Evolutionary conservation across 2,329 filamentous ascomycete species (phyloP).

Genomic region (Aureobasidium sp.): DNA sequence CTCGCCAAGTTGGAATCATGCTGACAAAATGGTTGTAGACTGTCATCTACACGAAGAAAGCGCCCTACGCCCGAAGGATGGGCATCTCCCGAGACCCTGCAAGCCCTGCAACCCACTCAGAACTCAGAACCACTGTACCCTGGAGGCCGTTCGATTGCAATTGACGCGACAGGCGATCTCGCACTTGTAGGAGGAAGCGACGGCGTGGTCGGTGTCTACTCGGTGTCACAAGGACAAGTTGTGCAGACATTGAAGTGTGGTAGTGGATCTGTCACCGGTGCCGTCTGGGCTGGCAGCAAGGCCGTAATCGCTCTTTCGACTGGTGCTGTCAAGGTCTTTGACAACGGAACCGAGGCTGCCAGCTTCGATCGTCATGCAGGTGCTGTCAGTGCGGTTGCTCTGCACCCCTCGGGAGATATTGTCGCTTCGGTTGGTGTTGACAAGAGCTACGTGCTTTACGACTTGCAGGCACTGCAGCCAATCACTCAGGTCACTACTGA

Average conservation of each 20-base stretch:
- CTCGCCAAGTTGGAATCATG: not conserved
- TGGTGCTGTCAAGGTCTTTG: conserved; percentile 72
- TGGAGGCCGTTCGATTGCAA: conserved; percentile 50
- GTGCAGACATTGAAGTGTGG: conserved; percentile 59
- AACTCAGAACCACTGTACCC: conserved; percentile 54
- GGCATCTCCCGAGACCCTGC: conserved; percentile 68
- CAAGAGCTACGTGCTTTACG: conserved; percentile 89
- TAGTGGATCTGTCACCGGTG: conserved; percentile 60
- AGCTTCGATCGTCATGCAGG: conserved; percentile 78
- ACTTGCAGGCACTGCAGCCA: conserved; percentile 59
- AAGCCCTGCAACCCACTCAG: conserved; percentile 48
- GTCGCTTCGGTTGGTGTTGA: conserved; percentile 82
- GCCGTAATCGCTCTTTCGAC: conserved; percentile 67
- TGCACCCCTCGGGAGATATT: conserved; percentile 77
- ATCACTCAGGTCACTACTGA: conserved; percentile 75
- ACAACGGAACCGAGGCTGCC: conserved; percentile 61
- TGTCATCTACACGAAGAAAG: conserved; percentile 85
- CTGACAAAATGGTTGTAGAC: conserved; percentile 44
- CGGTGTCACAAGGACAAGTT: conserved; percentile 68
- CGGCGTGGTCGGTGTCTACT: conserved; percentile 70
- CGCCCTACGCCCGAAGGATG: conserved; percentile 77
- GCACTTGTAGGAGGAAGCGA: conserved; percentile 69
- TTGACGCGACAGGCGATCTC: conserved; percentile 56
- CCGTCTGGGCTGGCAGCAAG: conserved; percentile 59
- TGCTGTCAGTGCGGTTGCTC: conserved; percentile 64